phyloP scores from a whole-genome alignment of 2,329 filamentous ascomycete genomes.

The Tolypocladium pustulatum region DNA sequence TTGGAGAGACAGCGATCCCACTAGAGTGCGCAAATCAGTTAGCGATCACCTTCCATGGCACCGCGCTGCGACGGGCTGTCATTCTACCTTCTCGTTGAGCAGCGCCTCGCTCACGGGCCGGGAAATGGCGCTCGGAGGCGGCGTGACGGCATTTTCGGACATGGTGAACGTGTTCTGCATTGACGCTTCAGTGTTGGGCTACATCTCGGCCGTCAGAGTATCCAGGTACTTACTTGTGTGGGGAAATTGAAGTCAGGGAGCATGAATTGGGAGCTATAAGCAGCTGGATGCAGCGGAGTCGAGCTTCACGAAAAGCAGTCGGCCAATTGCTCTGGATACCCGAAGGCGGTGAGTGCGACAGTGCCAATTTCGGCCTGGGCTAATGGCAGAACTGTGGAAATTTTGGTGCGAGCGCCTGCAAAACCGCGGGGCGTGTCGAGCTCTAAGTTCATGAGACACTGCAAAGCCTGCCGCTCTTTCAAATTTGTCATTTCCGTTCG shows the following conservation, averaged over 20 bases:
- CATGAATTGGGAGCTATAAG: constrained; percentile 13
- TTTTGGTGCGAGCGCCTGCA: constrained; percentile 21
- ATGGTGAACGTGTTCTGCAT: constrained; percentile 25
- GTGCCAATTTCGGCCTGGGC: constrained; percentile 13
- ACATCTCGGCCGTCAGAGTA: not conserved
- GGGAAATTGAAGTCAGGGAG: constrained; percentile 5
- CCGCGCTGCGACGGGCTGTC: not conserved
- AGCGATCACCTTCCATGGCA: not conserved
- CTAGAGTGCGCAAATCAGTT: constrained; percentile 32
- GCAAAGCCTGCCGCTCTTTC: constrained; percentile 1
- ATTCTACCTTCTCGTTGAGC: constrained; percentile 90
- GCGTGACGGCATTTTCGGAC: constrained; percentile 39
- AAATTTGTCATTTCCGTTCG: constrained; percentile 1
- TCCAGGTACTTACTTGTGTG: not conserved
- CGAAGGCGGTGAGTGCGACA: constrained; percentile 31
- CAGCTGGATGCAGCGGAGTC: constrained; percentile 24
- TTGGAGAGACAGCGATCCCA: constrained; percentile 99
- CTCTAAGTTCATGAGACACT: not conserved
- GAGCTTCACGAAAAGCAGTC: constrained; percentile 26
- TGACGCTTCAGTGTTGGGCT: not conserved
- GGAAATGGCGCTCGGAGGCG: constrained; percentile 54
- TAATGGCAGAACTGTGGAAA: constrained; percentile 35
- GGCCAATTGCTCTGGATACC: constrained; percentile 22
- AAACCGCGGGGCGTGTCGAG: not conserved
- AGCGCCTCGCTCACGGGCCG: constrained; percentile 94